These are phyloP conservation scores for Lolium rigidum DNA, from an alignment of 176 grass and related monocot genomes.

Conservation along the genomic window DNA sequence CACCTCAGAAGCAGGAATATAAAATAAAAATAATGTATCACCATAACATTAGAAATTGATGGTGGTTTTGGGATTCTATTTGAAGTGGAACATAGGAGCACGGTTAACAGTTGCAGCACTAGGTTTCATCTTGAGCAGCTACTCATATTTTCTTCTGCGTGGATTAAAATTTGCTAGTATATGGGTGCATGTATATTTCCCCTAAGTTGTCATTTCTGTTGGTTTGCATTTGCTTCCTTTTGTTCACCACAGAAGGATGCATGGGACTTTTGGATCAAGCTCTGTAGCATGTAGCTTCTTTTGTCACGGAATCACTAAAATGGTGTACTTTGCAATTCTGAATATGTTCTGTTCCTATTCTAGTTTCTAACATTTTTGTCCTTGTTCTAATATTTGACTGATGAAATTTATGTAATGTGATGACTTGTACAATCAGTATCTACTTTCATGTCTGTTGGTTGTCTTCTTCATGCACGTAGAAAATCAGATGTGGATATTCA, in stretches of 20 bases:
- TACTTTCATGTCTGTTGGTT: background rate
- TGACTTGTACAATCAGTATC: background rate
- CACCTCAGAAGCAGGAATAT: background rate
- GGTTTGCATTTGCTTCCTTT: slow-evolving; percentile 28
- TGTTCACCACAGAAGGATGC: slow-evolving; percentile 29
- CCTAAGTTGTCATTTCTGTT: background rate
- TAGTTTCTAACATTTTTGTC: background rate
- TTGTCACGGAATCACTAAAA: slow-evolving; percentile 9
- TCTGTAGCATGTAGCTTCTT: slow-evolving; percentile 16
- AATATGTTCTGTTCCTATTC: slow-evolving; percentile 21
- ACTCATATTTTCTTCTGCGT: background rate
- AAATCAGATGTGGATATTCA: slow-evolving; percentile 24
- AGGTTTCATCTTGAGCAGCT: background rate
- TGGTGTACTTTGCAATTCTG: background rate
- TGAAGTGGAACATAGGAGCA: slow-evolving; percentile 15
- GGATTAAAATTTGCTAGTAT: background rate
- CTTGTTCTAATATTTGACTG: slow-evolving; percentile 17
- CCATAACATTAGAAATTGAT: background rate
- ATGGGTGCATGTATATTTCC: background rate
- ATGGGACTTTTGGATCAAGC: background rate
- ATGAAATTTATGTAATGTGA: background rate
- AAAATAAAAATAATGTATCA: slow-evolving; percentile 2
- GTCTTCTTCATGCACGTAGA: slow-evolving; percentile 23
- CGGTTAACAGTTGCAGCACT: background rate
- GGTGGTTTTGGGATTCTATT: background rate